Evolutionary conservation across 345 rosid genomes (phyloP).

Genomic region (Sisymbrium altissimum): DNA sequence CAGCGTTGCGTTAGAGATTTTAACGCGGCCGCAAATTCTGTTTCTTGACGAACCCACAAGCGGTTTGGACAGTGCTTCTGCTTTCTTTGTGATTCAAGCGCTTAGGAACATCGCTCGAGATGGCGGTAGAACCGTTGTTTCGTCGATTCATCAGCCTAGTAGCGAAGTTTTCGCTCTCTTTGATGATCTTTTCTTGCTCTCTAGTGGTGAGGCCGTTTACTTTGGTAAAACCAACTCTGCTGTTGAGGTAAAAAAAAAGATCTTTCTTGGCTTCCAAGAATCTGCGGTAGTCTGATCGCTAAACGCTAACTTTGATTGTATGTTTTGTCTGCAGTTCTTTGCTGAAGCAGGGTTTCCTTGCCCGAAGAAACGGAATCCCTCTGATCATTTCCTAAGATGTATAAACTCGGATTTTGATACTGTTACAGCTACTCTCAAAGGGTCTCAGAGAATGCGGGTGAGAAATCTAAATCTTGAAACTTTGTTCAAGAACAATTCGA

Average conservation of each 20-base stretch:
- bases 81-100: slow-evolving; percentile 64
- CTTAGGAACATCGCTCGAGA: slow-evolving; percentile 54
- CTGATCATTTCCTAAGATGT: slow-evolving; percentile 69
- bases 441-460: slow-evolving; percentile 37
- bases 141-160: slow-evolving; percentile 93
- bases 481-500: background rate
- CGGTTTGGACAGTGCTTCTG: slow-evolving; percentile 91
- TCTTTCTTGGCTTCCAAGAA: background rate
- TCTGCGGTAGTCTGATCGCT: background rate
- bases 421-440: slow-evolving; percentile 40
- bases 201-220: slow-evolving; percentile 74
- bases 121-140: slow-evolving; percentile 68
- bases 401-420: slow-evolving; percentile 67
- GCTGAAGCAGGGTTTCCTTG: slow-evolving; percentile 75
- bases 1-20: slow-evolving; percentile 84
- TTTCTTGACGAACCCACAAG: slow-evolving; percentile 94
- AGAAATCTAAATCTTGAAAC: background rate
- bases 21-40: slow-evolving; percentile 74
- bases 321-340: slow-evolving; percentile 50
- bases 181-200: slow-evolving; percentile 65
- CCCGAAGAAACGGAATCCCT: slow-evolving; percentile 61
- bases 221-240: slow-evolving; percentile 78
- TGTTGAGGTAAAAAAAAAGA: slow-evolving; percentile 25
- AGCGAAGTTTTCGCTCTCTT: slow-evolving; percentile 84
- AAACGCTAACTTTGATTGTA: background rate